Evolutionary conservation across 495 filamentous ascomycete genomes (phyloP).

Genomic region (Podospora pseudocomata): DNA sequence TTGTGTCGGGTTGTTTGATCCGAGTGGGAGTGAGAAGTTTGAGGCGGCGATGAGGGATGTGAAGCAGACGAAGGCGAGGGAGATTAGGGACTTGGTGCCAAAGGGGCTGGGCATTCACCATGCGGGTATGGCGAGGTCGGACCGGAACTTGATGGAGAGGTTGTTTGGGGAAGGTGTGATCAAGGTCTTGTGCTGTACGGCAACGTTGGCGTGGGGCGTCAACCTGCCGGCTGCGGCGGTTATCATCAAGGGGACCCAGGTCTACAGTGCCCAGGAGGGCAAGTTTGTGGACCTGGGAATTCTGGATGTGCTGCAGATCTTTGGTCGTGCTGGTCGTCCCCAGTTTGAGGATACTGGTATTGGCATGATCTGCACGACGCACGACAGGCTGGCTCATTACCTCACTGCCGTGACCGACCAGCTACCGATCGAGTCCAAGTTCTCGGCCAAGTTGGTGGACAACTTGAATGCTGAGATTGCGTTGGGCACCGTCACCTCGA

Average conservation of each 20-base stretch:
- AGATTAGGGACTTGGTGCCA: constrained; percentile 81
- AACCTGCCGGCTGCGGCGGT: constrained; percentile 97
- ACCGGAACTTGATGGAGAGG: constrained; percentile 88
- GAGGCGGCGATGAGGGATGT: constrained; percentile 73
- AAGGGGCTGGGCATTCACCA: constrained; percentile 95
- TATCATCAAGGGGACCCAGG: constrained; percentile 94
- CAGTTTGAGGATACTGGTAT: constrained; percentile 96
- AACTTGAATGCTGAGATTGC: constrained; percentile 96
- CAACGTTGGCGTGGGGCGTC: constrained; percentile 97
- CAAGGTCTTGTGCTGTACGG: constrained; percentile 96
- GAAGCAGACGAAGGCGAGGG: constrained; percentile 73
- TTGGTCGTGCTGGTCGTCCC: constrained; percentile 93
- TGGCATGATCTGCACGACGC: constrained; percentile 92
- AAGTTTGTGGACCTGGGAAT: constrained; percentile 97
- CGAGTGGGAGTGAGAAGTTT: constrained; percentile 64
- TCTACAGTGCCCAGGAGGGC: constrained; percentile 93
- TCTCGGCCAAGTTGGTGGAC: constrained; percentile 86
- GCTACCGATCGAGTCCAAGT: constrained; percentile 90
- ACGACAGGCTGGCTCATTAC: constrained; percentile 91
- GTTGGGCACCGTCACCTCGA: constrained; percentile 89
- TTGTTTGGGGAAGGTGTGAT: constrained; percentile 85
- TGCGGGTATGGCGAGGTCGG: constrained; percentile 88
- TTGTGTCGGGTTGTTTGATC: constrained; percentile 77
- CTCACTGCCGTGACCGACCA: constrained; percentile 89
- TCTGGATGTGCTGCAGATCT: constrained; percentile 96